phyloP scores from a whole-genome alignment of 2,329 filamentous ascomycete genomes.

The Penicillium brevicompactum region DNA sequence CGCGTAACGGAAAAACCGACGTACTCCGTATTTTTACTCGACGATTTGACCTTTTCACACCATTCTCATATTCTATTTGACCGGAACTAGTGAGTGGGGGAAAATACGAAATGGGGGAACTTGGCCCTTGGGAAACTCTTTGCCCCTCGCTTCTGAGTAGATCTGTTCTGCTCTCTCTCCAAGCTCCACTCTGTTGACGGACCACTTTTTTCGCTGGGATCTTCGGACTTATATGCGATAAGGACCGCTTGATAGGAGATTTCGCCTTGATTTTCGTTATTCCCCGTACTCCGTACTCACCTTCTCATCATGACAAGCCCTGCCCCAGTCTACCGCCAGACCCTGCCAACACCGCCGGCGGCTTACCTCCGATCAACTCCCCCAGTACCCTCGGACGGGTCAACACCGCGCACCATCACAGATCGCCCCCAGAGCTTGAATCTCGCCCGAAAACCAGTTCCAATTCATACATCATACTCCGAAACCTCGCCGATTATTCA shows the following conservation, averaged over 20 bases:
- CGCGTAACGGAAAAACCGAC: not conserved
- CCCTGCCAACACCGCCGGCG: slow-evolving; percentile 45
- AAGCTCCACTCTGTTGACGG: slow-evolving; percentile 1
- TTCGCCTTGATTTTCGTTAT: not conserved
- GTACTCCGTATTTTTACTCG: not conserved
- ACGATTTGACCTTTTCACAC: not conserved
- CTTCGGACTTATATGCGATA: not conserved
- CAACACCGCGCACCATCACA: slow-evolving; percentile 27
- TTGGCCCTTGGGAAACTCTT: not conserved
- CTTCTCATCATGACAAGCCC: slow-evolving; percentile 33
- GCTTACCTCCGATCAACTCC: slow-evolving; percentile 45
- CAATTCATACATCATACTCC: slow-evolving; percentile 15
- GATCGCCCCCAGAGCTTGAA: slow-evolving; percentile 21
- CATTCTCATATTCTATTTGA: not conserved
- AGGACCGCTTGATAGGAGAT: not conserved
- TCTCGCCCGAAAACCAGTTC: slow-evolving; percentile 30
- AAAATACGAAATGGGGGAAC: not conserved
- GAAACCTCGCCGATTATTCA: slow-evolving; percentile 30
- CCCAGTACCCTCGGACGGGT: slow-evolving; percentile 29
- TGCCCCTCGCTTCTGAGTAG: slow-evolving; percentile 1
- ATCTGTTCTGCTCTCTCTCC: not conserved
- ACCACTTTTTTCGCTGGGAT: not conserved
- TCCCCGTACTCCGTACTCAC: not conserved
- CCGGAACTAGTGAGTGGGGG: not conserved
- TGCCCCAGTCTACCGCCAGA: slow-evolving; percentile 26